Base-by-base conservation (phyloP, 2,329 filamentous ascomycete genomes). In the Venturia effusa region DNA sequence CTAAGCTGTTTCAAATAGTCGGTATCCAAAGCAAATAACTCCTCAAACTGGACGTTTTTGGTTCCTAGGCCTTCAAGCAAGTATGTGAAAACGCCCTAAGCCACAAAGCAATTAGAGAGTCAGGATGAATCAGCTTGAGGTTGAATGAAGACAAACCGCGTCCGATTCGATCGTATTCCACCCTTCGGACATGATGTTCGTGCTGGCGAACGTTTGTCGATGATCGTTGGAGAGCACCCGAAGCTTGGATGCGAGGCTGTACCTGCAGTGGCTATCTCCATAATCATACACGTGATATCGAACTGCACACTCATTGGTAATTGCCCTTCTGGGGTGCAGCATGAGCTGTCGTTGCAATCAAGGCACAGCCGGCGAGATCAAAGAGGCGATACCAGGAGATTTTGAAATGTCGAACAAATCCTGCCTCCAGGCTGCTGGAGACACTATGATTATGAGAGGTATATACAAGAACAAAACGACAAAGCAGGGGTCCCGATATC, bases 131-230 rank as follows among this genome's bases (percentile, higher is more conserved):
- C 27, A 4, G 30, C 51, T 27, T 34, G 27, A 17, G 51, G 24
- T n/a, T 4, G 51, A n/a, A 7, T 4, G 51, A 65, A 51, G 66
- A 79, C 84, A 70, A 83, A 96, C 92, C 76, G 93, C 93, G 80
- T 97, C 93, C 67, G 90, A 96, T 78, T 97, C 93, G 73, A 97
- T 97, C 45, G 93, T 97, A 77, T 95, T 96, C 93, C 93, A 97
- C 67, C 93, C 92, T 70, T 87, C 89, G 51, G 73, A 74, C 73
- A 75, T 75, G 51, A 19, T 57, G 51, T 57, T 57, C 27, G 27
- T 57, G 51, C 32, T 55, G 32, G 3, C 7, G 13, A 17, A 27
- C 17, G 32, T 15, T n/a, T 10, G 15, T 34, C 15, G 51, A 17
- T n/a, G 19, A 57, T 34, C 22, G 51, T 17, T 34, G 27, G 51